phyloP scores from a whole-genome alignment of 1,139 yeast genomes.

The Hansenula lynferdii region DNA sequence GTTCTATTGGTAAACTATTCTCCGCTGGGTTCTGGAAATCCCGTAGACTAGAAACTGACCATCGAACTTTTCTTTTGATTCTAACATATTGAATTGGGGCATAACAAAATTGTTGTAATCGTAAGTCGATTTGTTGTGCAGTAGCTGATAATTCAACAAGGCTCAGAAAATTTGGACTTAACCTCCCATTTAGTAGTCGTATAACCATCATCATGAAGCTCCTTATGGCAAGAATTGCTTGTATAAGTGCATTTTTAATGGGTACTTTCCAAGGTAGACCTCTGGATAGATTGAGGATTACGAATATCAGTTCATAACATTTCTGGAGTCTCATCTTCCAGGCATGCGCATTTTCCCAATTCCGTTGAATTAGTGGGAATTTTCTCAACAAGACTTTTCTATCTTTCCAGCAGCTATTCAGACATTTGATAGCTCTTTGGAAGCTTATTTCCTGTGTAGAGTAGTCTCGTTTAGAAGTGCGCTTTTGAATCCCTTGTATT shows the following conservation, averaged over 20 bases:
- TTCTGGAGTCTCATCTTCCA: neutral
- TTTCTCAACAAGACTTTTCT: constrained; percentile 8
- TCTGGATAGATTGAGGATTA: neutral
- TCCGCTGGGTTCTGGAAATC: constrained; percentile 5
- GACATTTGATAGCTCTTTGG: constrained; percentile 19
- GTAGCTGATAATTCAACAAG: constrained; percentile 52
- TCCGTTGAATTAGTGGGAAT: constrained; percentile 10
- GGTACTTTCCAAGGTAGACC: constrained; percentile 8
- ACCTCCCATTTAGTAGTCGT: constrained; percentile 31
- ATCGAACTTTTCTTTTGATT: constrained; percentile 29
- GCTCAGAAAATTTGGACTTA: constrained; percentile 23
- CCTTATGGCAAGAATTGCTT: constrained; percentile 21
- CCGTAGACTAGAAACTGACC: constrained; percentile 17
- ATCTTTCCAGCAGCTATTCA: constrained; percentile 18
- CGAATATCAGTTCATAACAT: neutral
- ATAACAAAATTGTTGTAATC: constrained; percentile 72
- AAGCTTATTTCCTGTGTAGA: constrained; percentile 12
- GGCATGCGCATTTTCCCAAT: constrained; percentile 10
- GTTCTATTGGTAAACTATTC: constrained; percentile 27
- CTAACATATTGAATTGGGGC: constrained; percentile 79
- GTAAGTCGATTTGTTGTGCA: constrained; percentile 72
- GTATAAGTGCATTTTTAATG: constrained; percentile 4
- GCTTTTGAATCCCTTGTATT: constrained; percentile 24
- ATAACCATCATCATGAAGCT: constrained; percentile 32
- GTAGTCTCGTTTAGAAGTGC: constrained; percentile 13